Evolutionary conservation across 106 monocot species (phyloP).

Genomic region (Triglochin maritima): DNA sequence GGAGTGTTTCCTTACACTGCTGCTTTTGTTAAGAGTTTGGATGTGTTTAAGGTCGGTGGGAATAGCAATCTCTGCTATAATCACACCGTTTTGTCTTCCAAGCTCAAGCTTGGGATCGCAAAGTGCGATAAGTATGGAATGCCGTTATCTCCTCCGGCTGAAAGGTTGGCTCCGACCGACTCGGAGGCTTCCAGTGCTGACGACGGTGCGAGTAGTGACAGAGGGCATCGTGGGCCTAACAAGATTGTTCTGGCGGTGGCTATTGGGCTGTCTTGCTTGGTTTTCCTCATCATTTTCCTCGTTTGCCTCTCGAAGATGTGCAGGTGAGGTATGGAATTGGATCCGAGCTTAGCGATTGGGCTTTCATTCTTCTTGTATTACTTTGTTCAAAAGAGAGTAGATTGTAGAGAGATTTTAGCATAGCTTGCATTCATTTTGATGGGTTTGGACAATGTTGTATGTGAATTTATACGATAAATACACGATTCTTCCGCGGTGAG

Average conservation of each 20-base stretch:
- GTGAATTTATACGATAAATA: no score
- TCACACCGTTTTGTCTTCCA: constrained; percentile 37
- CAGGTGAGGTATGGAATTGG: constrained; percentile 23
- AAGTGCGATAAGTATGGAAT: constrained; percentile 58
- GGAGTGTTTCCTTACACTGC: constrained; percentile 71
- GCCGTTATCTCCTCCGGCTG: constrained; percentile 55
- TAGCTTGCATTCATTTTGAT: no score
- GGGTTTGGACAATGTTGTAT: no score
- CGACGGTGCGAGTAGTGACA: constrained; percentile 2
- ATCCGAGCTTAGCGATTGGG: no score
- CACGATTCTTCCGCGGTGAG: no score
- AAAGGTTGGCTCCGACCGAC: constrained; percentile 14
- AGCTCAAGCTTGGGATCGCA: constrained; percentile 73
- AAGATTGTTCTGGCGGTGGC: constrained; percentile 59
- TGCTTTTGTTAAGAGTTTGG: constrained; percentile 44
- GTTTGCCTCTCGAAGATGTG: constrained; percentile 63
- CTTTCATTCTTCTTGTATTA: no score
- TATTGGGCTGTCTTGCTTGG: constrained; percentile 57
- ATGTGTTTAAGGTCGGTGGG: constrained; percentile 53
- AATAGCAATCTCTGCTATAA: constrained; percentile 82
- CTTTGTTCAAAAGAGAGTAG: no score
- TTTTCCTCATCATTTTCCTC: constrained; percentile 51
- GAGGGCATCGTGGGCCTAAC: constrained; percentile 45
- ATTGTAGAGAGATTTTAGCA: no score
- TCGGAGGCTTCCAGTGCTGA: constrained; percentile 16